Conservation (phyloP, 176 grass and related monocot genomes). For the Echinochloa phyllopogon region DNA sequence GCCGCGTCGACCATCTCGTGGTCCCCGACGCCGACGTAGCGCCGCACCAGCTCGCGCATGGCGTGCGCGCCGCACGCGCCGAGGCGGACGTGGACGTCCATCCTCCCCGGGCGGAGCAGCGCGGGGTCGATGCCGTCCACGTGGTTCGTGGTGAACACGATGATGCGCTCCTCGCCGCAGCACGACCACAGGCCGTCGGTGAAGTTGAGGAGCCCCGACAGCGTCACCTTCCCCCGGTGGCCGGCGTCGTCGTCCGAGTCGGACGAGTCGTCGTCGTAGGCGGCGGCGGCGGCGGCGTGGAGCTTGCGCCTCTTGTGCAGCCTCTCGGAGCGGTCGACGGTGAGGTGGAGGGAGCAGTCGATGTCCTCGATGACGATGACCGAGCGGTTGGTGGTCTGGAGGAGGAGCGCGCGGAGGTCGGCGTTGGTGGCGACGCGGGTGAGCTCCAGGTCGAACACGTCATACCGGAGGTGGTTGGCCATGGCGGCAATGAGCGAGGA, state of each 20-base stretch:
- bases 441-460: slow-evolving; percentile 95
- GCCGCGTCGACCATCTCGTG: slow-evolving; percentile 63
- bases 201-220: slow-evolving; percentile 93
- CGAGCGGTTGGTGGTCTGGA: slow-evolving; percentile 89
- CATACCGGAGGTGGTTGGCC: slow-evolving; percentile 92
- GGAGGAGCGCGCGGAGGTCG: slow-evolving; percentile 80
- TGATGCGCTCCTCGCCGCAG: slow-evolving; percentile 93
- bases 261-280: slow-evolving; percentile 52
- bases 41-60: slow-evolving; percentile 69
- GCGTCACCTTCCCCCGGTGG: slow-evolving; percentile 69
- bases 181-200: slow-evolving; percentile 97
- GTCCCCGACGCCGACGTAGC: slow-evolving; percentile 59
- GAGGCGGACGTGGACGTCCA: slow-evolving; percentile 94
- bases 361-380: slow-evolving; percentile 98
- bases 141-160: slow-evolving; percentile 98
- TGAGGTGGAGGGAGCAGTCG: slow-evolving; percentile 95
- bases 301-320: slow-evolving; percentile 51
- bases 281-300: slow-evolving; percentile 41
- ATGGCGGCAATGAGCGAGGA: slow-evolving; percentile 95
- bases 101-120: slow-evolving; percentile 81
- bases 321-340: slow-evolving; percentile 67
- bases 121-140: slow-evolving; percentile 88
- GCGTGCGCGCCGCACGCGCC: slow-evolving; percentile 74
- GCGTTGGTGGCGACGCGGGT: slow-evolving; percentile 80
- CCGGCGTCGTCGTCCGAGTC: slow-evolving; percentile 54